Percentiles rank a stretch among this genome's conserved stretches.
These are phyloP conservation scores for Hippophae gyantsensis DNA, from an alignment of 306 rosid species.

Conservation along the genomic window DNA sequence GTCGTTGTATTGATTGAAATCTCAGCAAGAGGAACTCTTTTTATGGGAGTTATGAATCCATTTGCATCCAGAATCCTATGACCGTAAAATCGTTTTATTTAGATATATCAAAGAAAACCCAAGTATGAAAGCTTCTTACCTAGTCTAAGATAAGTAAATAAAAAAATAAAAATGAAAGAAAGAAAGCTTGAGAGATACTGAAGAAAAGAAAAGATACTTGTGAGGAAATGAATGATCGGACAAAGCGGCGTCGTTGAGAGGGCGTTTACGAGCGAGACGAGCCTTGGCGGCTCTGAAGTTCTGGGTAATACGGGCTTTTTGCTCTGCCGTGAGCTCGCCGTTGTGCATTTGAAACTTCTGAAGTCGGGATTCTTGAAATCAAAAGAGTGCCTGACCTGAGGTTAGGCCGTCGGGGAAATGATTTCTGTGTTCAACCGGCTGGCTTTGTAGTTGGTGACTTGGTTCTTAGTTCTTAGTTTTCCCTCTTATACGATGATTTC, in stretches of 20 bases:
- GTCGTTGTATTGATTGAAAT: conserved; percentile 29
- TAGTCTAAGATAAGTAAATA: not conserved
- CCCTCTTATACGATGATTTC: not conserved
- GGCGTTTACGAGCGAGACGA: conserved; percentile 57
- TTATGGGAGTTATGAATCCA: conserved; percentile 17
- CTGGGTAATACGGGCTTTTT: conserved; percentile 42
- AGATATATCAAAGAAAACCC: not conserved
- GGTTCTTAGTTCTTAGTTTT: too few species aligned
- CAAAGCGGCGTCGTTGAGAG: conserved; percentile 33
- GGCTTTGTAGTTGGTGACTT: too few species aligned
- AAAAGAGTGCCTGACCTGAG: too few species aligned
- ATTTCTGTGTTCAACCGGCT: too few species aligned
- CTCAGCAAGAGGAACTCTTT: conserved; percentile 54
- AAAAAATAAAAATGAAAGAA: not conserved
- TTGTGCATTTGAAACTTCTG: not conserved
- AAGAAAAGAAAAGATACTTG: conserved; percentile 1
- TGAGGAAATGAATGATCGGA: conserved; percentile 13
- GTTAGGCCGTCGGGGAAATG: too few species aligned
- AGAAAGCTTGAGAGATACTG: not conserved
- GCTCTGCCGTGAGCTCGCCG: conserved; percentile 31
- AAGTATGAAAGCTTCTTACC: not conserved
- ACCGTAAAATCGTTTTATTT: not conserved
- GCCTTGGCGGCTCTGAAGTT: conserved; percentile 69
- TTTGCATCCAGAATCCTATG: conserved; percentile 29
- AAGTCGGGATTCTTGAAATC: too few species aligned